phyloP scores from a whole-genome alignment of 345 rosid genomes.

The Capsella bursapastoris region DNA sequence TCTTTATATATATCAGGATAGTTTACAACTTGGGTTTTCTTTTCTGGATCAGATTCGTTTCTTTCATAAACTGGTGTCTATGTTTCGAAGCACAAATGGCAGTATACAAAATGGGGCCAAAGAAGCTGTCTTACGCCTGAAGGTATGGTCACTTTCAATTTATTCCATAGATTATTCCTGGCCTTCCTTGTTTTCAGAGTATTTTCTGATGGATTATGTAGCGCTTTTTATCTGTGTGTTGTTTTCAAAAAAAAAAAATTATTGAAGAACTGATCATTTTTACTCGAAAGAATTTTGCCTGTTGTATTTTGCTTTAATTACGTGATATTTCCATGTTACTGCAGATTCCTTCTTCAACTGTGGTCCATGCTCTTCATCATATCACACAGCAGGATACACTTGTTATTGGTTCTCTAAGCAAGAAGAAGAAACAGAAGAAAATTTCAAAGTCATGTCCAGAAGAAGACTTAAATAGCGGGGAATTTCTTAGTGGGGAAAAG shows the following conservation, averaged over 20 bases:
- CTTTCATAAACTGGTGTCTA: conserved; percentile 60
- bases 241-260: not conserved
- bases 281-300: conserved; percentile 23
- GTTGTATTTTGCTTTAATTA: conserved; percentile 15
- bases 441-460: conserved; percentile 43
- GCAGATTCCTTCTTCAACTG: conserved; percentile 72
- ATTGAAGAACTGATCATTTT: not conserved
- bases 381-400: conserved; percentile 49
- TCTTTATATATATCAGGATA: conserved; percentile 5
- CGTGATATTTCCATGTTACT: conserved; percentile 31
- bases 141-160: conserved; percentile 52
- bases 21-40: conserved; percentile 19
- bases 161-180: conserved; percentile 8
- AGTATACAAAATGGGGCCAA: conserved; percentile 70
- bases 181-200: not conserved
- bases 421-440: conserved; percentile 73
- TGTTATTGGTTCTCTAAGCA: conserved; percentile 47
- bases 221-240: conserved; percentile 4
- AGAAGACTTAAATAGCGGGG: conserved; percentile 39
- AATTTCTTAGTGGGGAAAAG: conserved; percentile 52
- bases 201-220: conserved; percentile 1
- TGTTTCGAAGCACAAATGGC: conserved; percentile 60
- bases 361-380: conserved; percentile 59
- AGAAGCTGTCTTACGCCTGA: conserved; percentile 74
- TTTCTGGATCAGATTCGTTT: conserved; percentile 64